Evolutionary conservation across 1,139 yeast species (phyloP).

Genomic region (Pichia kudriavzevii): DNA sequence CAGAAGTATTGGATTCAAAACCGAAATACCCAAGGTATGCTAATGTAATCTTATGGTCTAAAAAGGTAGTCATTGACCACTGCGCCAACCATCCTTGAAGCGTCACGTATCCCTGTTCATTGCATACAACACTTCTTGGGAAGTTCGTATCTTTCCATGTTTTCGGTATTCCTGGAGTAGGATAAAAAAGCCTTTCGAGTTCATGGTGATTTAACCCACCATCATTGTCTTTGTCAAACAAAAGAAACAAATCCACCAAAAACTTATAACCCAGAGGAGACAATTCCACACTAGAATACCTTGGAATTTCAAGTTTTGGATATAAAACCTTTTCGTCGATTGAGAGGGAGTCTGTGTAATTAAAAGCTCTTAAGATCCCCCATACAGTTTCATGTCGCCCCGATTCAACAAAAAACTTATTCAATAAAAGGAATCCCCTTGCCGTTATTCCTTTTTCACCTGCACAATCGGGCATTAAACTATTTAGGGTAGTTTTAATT

Average conservation of each 20-base stretch:
- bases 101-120: slow-evolving; percentile 83
- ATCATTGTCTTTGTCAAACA: slow-evolving; percentile 89
- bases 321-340: slow-evolving; percentile 67
- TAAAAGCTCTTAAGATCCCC: slow-evolving; percentile 83
- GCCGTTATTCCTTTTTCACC: slow-evolving; percentile 50
- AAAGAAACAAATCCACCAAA: slow-evolving; percentile 77
- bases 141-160: slow-evolving; percentile 81
- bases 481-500: slow-evolving; percentile 36
- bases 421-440: slow-evolving; percentile 68
- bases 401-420: slow-evolving; percentile 75
- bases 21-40: slow-evolving; percentile 89
- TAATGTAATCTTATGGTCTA: slow-evolving; percentile 75
- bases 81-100: slow-evolving; percentile 98
- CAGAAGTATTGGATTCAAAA: slow-evolving; percentile 41
- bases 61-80: slow-evolving; percentile 91
- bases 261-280: slow-evolving; percentile 93
- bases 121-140: slow-evolving; percentile 81
- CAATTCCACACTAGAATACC: slow-evolving; percentile 75
- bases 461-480: slow-evolving; percentile 24
- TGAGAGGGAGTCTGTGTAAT: slow-evolving; percentile 86
- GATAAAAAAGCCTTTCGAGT: slow-evolving; percentile 58
- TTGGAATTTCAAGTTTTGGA: slow-evolving; percentile 74
- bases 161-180: slow-evolving; percentile 88
- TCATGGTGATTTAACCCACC: slow-evolving; percentile 84
- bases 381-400: slow-evolving; percentile 96